Base-by-base conservation (phyloP, 2,329 filamentous ascomycete species). In the Talaromyces sp. region DNA sequence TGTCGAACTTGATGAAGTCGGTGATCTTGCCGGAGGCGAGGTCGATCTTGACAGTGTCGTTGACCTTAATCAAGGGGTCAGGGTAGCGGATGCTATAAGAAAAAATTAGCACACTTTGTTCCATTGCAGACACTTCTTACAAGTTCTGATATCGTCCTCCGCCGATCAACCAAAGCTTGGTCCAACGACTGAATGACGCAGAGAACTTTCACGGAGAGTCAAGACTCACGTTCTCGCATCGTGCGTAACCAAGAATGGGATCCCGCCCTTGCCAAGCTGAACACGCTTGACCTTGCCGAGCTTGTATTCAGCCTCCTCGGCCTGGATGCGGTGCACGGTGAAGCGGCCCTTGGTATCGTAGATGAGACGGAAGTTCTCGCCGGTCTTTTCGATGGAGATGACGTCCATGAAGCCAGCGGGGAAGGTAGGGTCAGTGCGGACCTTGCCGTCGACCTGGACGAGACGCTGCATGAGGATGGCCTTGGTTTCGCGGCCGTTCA, bases 201-300 rank as follows among this genome's bases (percentile, higher is more conserved):
- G 88, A 85, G 88, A 85, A 90, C 76, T 79, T 75, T 68, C 70
- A 22, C 3, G 69, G 88, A 76, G 74, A 74, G 76, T 69, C 71
- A 73, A 72, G 90, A 98, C 94, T 97, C 87, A 99, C 94, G 95
- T 99, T 93, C 95, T 91, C 86, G 95, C 95, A 95, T 99, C 95
- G 92, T 99, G 95, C 93, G 95, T 99, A 92, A 99, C 95, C 93
- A 98, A 97, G 93, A 97, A 99, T 96, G 95, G 95, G 90, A 99
- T 96, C 87, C 93, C 95, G 85, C 95, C 96, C 85, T 93, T 94
- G 87, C 95, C 95, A 78, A 99, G 89, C 88, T 99, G 95, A 70
- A 99, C 95, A 79, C 94, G 91, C 92, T 97, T 97, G 87, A 99
- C 95, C 89, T 98, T 99, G 88, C 93, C 93, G 78, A 99, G 88